Percentiles rank a stretch among this genome's conserved stretches.
These are phyloP conservation scores for Erysimum cheiranthoides DNA, from an alignment of 345 rosid species.

Conservation along the genomic window DNA sequence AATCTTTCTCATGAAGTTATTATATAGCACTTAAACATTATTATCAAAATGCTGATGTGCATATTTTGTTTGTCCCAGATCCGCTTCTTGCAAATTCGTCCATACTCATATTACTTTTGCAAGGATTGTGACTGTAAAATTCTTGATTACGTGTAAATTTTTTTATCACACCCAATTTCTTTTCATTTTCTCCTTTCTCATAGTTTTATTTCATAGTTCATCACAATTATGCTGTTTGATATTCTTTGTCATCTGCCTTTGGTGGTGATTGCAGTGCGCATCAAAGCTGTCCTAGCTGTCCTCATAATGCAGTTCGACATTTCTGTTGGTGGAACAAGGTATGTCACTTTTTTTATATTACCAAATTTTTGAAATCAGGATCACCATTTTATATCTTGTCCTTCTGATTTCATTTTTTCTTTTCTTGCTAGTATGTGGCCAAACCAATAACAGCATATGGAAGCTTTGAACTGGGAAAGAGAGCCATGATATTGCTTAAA, in stretches of 20 bases:
- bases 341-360: conserved; percentile 5
- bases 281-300: conserved; percentile 64
- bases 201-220: conserved; percentile 14
- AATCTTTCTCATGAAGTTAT: conserved; percentile 26
- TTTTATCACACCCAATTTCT: conserved; percentile 11
- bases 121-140: conserved; percentile 90
- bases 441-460: conserved; percentile 70
- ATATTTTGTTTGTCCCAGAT: conserved; percentile 60
- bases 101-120: conserved; percentile 95
- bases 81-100: conserved; percentile 83
- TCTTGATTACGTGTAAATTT: conserved; percentile 80
- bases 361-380: conserved; percentile 3
- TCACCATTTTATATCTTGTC: conserved; percentile 21
- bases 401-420: conserved; percentile 6
- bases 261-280: conserved; percentile 55
- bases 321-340: conserved; percentile 99
- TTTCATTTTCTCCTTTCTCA: not conserved
- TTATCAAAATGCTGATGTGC: conserved; percentile 30
- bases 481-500: conserved; percentile 93
- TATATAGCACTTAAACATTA: conserved; percentile 24
- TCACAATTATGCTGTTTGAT: not conserved
- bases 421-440: conserved; percentile 65
- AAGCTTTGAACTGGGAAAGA: conserved; percentile 51
- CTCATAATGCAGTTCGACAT: conserved; percentile 86
- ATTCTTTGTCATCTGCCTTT: conserved; percentile 9